Evolutionary conservation across 768 basidiomycete species (phyloP), one percentile per base, ranked within the genome.

Genomic region (Russula compacta): DNA sequence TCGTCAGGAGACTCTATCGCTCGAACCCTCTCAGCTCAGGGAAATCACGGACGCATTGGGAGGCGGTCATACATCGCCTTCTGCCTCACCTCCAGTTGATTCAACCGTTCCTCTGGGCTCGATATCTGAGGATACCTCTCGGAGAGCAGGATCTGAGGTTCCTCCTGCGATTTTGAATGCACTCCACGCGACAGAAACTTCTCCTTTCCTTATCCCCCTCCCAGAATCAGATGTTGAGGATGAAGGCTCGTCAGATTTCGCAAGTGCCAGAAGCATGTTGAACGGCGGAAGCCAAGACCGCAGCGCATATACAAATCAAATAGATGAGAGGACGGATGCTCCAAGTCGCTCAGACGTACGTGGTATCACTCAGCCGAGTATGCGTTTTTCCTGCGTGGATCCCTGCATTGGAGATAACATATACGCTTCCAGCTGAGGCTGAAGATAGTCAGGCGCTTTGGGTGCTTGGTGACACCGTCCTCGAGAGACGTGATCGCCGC

Each of bases 151-250:
- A 24, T 35, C 2, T 44, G 53, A 33, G 39, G 15, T 1, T 4
- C 39, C 17, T 44, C 17, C 17, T 15, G 24, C 15, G 21, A 42
- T 19, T 43, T 43, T n/a, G 4, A 39, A 24, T 11, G 3, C 12
- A 33, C 38, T 4, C 0, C 24, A 19, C 17, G 33, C 14, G 5
- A n/a, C 21, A 19, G 32, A 33, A 29, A 14, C 33, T 24, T 21
- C 4, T 36, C 59, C 59, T 29, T 10, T 12, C 11, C 32, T 49
- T 24, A 35, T 55, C 17, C 59, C 59, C 8, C 53, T 60, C 15
- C 59, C 59, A 11, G 54, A 60, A 10, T 60, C 59, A 10, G 59
- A 60, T 35, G 46, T 24, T 3, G 59, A 60, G 21, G 60, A 60
- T 15, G 47, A 55, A n/a, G 39, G 17, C 8, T 11, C 17, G 6